These are phyloP conservation scores for Fraxinus anomala DNA, from an alignment of 257 asterid genomes.

Conservation along the genomic window DNA sequence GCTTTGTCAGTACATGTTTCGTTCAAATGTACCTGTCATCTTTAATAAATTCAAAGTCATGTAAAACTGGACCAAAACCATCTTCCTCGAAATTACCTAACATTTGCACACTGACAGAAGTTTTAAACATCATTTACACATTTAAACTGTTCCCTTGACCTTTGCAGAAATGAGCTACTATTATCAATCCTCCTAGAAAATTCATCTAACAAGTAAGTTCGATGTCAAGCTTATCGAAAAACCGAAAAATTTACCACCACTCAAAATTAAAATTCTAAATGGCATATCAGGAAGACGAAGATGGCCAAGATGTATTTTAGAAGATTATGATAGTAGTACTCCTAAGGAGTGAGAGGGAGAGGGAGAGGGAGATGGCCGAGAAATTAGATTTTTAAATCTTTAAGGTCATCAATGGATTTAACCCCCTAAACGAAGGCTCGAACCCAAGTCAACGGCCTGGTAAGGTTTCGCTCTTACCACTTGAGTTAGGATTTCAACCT, in stretches of 20 bases:
- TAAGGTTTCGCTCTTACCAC: too few relatives aligned
- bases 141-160: neutral
- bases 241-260: neutral
- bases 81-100: constrained; percentile 7
- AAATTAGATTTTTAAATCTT: too few relatives aligned
- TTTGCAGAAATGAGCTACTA: neutral
- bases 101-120: neutral
- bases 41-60: neutral
- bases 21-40: constrained; percentile 14
- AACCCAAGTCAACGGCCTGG: too few relatives aligned
- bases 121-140: neutral
- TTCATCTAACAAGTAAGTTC: neutral
- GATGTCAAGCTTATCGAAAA: neutral
- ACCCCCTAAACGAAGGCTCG: too few relatives aligned
- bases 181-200: neutral
- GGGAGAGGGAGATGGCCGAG: neutral
- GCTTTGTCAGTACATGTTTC: constrained; percentile 14
- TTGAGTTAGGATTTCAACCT: too few relatives aligned
- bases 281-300: neutral
- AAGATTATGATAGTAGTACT: neutral
- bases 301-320: neutral
- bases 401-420: too few relatives aligned
- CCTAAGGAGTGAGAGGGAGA: neutral
- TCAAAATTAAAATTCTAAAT: neutral
- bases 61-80: neutral